Evolutionary conservation across 2,329 filamentous ascomycete species (phyloP), one percentile per base, ranked within the genome.

Genomic region (Mollisiaceae sp.): DNA sequence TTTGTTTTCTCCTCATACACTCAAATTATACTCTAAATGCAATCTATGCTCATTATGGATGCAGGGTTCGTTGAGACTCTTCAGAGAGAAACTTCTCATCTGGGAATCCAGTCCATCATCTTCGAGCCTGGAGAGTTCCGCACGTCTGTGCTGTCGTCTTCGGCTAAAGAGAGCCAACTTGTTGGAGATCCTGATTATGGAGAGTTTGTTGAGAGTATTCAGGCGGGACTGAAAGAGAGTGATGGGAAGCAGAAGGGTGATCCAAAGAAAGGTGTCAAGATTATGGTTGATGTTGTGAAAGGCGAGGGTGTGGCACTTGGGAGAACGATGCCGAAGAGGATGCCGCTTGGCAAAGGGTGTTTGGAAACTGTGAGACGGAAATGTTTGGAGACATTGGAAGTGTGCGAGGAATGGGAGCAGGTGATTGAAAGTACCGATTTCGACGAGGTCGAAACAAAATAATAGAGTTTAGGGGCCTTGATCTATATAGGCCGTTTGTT

Each of bases 241-340:
- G 24, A 58, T 50, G 35, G 59, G 24, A 50, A 45, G 24, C 54
- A 62, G 54, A 54, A 43, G 4, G 52, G 59, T 9, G 59, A 65
- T 56, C 27, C 55, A 8, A 56, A 45, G 45, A 62, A 62, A 20
- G 59, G n/a, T 8, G 54, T 55, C 2, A 59, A 24, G 14, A 39
- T 59, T 2, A 62, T 65, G 22, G 39, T 60, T 56, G 58, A 65
- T 58, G 22, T 58, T 8, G 58, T 65, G 59, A 68, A 56, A 24
- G 63, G 61, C 4, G 66, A 63, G 45, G 63, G 63, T 36, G 52
- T 67, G 41, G 68, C 66, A 6, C 57, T 58, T 32, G 66, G 63
- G 50, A 62, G 27, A 32, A 22, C 11, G 50, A 56, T 45, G 43
- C 47, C 45, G 35, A 35, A 54, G 36, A 65, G 59, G 24, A 15